phyloP scores from a whole-genome alignment of 192 early-diverging fungal species.

The Coemansia sp. region DNA sequence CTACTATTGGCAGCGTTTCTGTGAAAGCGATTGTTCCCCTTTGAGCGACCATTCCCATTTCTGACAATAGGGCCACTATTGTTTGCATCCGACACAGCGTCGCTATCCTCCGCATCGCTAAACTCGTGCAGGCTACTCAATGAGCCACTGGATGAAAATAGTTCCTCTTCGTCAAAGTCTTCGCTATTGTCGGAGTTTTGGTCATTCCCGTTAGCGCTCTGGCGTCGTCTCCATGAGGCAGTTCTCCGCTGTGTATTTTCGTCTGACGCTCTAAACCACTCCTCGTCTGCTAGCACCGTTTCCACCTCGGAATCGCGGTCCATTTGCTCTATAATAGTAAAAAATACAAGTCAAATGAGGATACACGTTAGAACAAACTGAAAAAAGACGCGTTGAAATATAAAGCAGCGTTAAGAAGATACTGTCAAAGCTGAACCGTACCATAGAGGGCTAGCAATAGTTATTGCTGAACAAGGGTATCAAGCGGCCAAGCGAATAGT shows the following conservation, averaged over 20 bases:
- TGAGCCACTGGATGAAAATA: slow-evolving; percentile 48
- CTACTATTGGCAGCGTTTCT: slow-evolving; percentile 1
- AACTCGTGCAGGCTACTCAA: slow-evolving; percentile 52
- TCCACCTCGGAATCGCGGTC: slow-evolving; percentile 48
- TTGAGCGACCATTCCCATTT: slow-evolving; percentile 15
- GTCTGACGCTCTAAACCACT: slow-evolving; percentile 24
- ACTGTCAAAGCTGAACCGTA: not conserved
- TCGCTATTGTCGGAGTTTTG: slow-evolving; percentile 6
- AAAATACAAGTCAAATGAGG: not conserved
- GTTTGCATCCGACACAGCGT: not conserved
- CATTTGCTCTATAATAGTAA: slow-evolving; percentile 28
- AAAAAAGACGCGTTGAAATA: not conserved
- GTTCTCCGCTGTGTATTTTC: slow-evolving; percentile 5
- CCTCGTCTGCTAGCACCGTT: slow-evolving; percentile 44
- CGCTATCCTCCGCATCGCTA: slow-evolving; percentile 26
- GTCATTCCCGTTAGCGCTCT: slow-evolving; percentile 2
- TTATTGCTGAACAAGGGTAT: not conserved
- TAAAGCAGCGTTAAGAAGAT: not conserved
- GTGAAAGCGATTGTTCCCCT: not conserved
- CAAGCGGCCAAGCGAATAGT: not conserved
- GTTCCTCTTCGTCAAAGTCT: slow-evolving; percentile 45
- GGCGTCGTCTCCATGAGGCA: slow-evolving; percentile 11
- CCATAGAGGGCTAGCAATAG: not conserved
- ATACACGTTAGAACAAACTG: not conserved
- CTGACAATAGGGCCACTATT: slow-evolving; percentile 33